Percentiles rank a stretch among this genome's conserved stretches.
Conservation (phyloP, 2,329 filamentous ascomycete genomes). For the Fusarium secorum region DNA sequence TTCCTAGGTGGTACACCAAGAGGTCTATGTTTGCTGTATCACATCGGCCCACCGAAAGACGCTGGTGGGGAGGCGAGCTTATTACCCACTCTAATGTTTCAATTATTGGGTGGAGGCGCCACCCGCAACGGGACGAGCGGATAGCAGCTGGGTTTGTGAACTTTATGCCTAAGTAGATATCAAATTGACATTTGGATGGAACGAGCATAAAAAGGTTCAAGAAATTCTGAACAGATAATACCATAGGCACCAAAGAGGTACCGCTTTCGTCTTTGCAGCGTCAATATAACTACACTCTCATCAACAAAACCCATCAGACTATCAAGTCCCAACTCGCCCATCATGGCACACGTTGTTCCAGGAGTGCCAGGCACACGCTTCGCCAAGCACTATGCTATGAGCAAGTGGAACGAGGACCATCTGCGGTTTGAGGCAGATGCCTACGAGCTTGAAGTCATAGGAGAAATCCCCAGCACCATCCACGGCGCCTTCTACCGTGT, state of each 20-base stretch:
- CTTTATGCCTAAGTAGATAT: neutral
- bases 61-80: neutral
- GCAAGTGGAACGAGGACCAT: conserved; percentile 16
- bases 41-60: neutral
- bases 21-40: neutral
- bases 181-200: neutral
- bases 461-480: conserved; percentile 5
- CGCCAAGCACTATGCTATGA: conserved; percentile 12
- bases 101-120: neutral
- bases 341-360: neutral
- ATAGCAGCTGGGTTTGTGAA: neutral
- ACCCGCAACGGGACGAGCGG: neutral
- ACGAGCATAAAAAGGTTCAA: neutral
- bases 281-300: neutral
- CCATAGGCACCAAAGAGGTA: neutral
- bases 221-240: neutral
- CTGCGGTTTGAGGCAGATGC: conserved; percentile 9
- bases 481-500: conserved; percentile 13
- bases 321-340: neutral
- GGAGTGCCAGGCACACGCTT: conserved; percentile 9
- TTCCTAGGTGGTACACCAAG: neutral
- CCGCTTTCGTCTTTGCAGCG: neutral
- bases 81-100: neutral
- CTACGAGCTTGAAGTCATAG: conserved; percentile 12
- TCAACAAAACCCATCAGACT: neutral